phyloP scores from a whole-genome alignment of 352 stramenopile genomes.

The Phytophthora ohioensis region DNA sequence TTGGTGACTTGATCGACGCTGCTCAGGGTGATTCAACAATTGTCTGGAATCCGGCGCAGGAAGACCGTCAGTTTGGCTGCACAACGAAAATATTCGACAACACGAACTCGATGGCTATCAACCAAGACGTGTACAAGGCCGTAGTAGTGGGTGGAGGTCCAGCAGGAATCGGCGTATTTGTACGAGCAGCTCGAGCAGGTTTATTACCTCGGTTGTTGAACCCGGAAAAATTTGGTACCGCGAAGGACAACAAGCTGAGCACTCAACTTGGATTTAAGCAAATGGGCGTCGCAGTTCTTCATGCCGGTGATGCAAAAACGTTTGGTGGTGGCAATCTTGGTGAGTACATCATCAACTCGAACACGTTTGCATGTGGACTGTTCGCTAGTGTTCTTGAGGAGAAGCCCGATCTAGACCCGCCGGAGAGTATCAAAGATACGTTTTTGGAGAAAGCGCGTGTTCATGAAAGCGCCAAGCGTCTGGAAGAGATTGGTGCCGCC shows the following conservation, averaged over 20 bases:
- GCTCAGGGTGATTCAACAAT: conserved; percentile 2
- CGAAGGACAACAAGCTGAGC: conserved; percentile 50
- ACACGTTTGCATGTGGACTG: conserved; percentile 83
- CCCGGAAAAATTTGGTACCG: conserved; percentile 50
- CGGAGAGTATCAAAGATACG: conserved; percentile 77
- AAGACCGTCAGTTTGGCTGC: not conserved
- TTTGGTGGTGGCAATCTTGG: conserved; percentile 80
- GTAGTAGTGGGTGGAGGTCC: conserved; percentile 76
- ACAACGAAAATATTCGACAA: not conserved
- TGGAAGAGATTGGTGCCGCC: conserved; percentile 64
- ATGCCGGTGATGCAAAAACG: conserved; percentile 56
- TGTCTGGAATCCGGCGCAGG: conserved; percentile 6
- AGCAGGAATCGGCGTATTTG: conserved; percentile 79
- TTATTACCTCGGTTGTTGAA: conserved; percentile 63
- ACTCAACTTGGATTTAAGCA: conserved; percentile 53
- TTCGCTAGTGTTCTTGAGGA: conserved; percentile 82
- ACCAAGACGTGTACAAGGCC: conserved; percentile 70
- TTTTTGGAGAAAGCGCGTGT: conserved; percentile 67
- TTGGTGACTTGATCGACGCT: not conserved
- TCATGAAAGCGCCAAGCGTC: conserved; percentile 60
- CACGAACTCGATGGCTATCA: conserved; percentile 15
- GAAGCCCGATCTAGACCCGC: conserved; percentile 76
- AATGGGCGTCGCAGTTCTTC: conserved; percentile 70
- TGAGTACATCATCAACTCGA: conserved; percentile 87
- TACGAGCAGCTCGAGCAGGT: conserved; percentile 72